Percentiles rank a stretch among this genome's conserved stretches.
Conservation (phyloP, 768 basidiomycete species). For the Hemileccinum impolitum region DNA sequence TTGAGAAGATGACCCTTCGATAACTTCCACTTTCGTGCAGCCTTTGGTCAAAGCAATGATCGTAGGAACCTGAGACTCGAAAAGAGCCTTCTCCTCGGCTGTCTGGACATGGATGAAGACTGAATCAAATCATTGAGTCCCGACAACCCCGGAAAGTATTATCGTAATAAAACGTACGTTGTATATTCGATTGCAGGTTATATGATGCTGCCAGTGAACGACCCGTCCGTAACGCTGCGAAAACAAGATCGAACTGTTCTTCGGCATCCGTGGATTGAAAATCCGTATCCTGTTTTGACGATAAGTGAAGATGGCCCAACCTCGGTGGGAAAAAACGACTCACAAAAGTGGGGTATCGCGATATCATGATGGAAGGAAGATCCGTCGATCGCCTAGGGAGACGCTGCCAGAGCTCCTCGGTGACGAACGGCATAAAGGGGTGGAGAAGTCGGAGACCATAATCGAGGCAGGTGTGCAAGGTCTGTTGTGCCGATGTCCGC, state of each 20-base stretch:
- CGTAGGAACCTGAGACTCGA: slow-evolving; percentile 70
- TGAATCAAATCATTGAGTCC: slow-evolving; percentile 27
- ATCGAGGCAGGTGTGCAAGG: slow-evolving; percentile 92
- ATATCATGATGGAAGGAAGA: slow-evolving; percentile 82
- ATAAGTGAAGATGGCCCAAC: background rate
- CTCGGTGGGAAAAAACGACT: slow-evolving; percentile 27
- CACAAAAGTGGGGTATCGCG: slow-evolving; percentile 78
- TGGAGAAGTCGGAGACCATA: slow-evolving; percentile 86
- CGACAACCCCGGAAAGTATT: too few species aligned
- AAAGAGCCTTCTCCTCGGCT: slow-evolving; percentile 58
- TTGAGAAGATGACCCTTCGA: slow-evolving; percentile 53
- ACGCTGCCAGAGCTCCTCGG: slow-evolving; percentile 98
- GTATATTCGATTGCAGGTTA: slow-evolving; percentile 81
- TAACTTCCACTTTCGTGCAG: slow-evolving; percentile 68
- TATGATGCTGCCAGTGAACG: slow-evolving; percentile 89
- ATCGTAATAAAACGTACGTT: slow-evolving; percentile 46
- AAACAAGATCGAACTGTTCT: slow-evolving; percentile 81
- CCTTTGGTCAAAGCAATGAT: slow-evolving; percentile 85
- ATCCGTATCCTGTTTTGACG: slow-evolving; percentile 46
- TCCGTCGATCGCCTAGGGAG: slow-evolving; percentile 84
- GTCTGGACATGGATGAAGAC: slow-evolving; percentile 76
- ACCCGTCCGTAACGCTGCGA: slow-evolving; percentile 71
- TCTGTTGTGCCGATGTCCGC: slow-evolving; percentile 87
- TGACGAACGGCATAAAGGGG: slow-evolving; percentile 99
- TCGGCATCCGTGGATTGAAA: slow-evolving; percentile 72